Percentiles rank a stretch among this genome's conserved stretches.
Evolutionary conservation across 169 alveolate species (phyloP).

Genomic region (Theileria parva): DNA sequence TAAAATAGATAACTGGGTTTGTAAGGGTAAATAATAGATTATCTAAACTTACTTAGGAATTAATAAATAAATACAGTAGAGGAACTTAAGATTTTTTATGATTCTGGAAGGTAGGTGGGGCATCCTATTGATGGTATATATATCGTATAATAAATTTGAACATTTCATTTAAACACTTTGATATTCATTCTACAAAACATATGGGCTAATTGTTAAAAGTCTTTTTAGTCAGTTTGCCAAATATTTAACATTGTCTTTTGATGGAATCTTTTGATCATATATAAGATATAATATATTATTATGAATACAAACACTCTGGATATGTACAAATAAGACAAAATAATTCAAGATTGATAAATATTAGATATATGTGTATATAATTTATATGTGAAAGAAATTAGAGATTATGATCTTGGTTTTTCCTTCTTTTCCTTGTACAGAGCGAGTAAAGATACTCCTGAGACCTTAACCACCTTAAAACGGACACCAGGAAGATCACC

Average conservation of each 20-base stretch:
- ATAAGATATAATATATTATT: background rate
- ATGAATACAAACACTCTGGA: background rate
- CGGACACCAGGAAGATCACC: slow-evolving; percentile 99
- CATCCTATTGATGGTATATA: background rate
- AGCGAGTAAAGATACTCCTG: slow-evolving; percentile 94
- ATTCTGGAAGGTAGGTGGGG: background rate
- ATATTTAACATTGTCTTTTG: background rate
- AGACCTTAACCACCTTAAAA: slow-evolving; percentile 98
- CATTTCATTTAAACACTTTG: background rate
- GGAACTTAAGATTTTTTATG: background rate
- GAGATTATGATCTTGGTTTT: slow-evolving; percentile 90
- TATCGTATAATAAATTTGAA: background rate
- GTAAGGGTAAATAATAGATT: background rate
- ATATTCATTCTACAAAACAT: background rate
- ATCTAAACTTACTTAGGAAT: background rate
- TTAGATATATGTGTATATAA: background rate
- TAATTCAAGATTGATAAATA: background rate
- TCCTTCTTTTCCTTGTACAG: slow-evolving; percentile 97
- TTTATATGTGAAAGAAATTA: slow-evolving; percentile 7
- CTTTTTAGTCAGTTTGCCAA: background rate
- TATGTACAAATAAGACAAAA: background rate
- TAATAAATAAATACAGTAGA: background rate
- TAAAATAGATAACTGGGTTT: background rate
- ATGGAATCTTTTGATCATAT: background rate
- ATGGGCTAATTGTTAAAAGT: background rate